Evolutionary conservation across 169 alveolate genomes (phyloP), one percentile per base, ranked within the genome.

Genomic region (Plasmodium gonderi): DNA sequence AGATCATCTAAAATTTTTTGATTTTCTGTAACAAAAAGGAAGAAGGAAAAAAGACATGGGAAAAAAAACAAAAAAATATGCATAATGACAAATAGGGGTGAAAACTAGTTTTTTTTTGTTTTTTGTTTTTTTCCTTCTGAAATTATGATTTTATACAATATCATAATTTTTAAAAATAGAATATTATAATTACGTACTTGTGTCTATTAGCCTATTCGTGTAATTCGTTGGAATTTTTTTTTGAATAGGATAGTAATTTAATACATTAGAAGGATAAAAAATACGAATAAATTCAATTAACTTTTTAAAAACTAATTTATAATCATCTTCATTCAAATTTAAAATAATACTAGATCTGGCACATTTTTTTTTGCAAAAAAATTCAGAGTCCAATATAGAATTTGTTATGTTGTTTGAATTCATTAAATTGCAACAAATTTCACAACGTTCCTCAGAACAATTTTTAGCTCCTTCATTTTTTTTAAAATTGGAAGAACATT

Each of bases 391-490:
- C 49, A 89, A 36, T 38, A 89, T 89, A 26, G 94, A 89, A 64
- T 77, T 64, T 64, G 89, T 36, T 44, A 29, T 36, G 31, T 75
- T n/a, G 60, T 85, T 85, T 74, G 78, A 40, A 64, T 65, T 76
- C 36, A 44, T 33, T 67, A 89, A 89, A 65, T 67, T 89, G 72
- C 94, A 89, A 89, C 94, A 89, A 38, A 77, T 89, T 89, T 89
- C 94, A 76, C 94, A 89, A 54, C 29, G 89, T 45, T 77, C 94
- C 49, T 76, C 90, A n/a, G 94, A 76, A 17, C 94, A 89, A 6
- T 76, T 64, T 89, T 89, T 89, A 76, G 94, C 94, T 65, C 72
- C 90, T 44, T 89, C 87, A 77, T 49, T 89, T 54, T 89, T 89
- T 89, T 89, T 89, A 12, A 89, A 78, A 89, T 89, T 68, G 14